A percentile compares a stretch with the other conserved stretches of the same genome.
Evolutionary conservation across 1,284 basidiomycete species (phyloP).

Genomic region (Inonotus obliquus): DNA sequence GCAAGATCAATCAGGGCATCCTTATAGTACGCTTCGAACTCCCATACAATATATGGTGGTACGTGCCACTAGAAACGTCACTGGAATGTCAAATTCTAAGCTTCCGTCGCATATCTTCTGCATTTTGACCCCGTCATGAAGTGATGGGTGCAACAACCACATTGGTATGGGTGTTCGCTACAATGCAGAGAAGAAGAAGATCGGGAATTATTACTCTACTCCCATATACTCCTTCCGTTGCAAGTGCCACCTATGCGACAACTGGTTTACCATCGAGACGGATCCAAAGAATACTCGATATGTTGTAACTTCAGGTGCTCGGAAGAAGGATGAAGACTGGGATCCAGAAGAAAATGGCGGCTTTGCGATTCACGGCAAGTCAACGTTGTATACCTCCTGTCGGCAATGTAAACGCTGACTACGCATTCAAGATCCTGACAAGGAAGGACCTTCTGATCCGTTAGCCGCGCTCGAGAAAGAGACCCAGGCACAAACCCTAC

Average conservation of each 20-base stretch:
- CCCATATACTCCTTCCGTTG: conserved; percentile 94
- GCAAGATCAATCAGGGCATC: conserved; percentile 91
- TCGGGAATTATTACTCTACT: conserved; percentile 93
- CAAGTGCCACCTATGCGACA: conserved; percentile 92
- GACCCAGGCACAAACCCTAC: conserved; percentile 67
- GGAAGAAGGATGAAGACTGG: conserved; percentile 93
- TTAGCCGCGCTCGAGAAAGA: conserved; percentile 87
- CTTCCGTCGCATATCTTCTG: neutral
- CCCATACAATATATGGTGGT: conserved; percentile 99
- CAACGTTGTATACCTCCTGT: neutral
- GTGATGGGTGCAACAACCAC: conserved; percentile 88
- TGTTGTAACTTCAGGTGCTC: conserved; percentile 86
- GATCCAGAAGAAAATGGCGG: conserved; percentile 94
- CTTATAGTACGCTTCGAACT: conserved; percentile 91
- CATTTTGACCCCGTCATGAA: conserved; percentile 27
- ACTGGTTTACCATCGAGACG: conserved; percentile 96
- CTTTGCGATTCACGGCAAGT: conserved; percentile 78
- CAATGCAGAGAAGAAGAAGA: conserved; percentile 97
- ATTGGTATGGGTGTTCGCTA: conserved; percentile 97
- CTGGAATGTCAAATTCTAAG: neutral
- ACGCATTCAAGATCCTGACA: conserved; percentile 60
- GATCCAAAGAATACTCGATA: conserved; percentile 98
- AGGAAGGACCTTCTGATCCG: conserved; percentile 64
- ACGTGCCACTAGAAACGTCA: conserved; percentile 28
- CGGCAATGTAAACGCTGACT: neutral